Base-by-base conservation (phyloP, 2,329 filamentous ascomycete genomes). In the Grosmannia huntii region DNA sequence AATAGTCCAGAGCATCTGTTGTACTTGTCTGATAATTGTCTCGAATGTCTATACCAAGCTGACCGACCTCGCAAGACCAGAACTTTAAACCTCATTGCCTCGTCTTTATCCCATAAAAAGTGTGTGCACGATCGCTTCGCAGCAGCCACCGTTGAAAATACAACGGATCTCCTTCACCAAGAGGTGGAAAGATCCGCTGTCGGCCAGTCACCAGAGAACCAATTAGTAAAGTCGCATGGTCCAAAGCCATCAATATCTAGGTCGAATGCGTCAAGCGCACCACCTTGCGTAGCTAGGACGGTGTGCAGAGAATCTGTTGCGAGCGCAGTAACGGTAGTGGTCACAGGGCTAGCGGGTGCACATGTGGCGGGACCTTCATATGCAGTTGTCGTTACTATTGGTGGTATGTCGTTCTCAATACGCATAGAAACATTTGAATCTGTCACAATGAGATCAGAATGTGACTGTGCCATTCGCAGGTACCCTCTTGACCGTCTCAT, bases 261-360 rank as follows among this genome's bases (percentile, higher is more conserved):
- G 53, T 70, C 67, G 53, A 70, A 64, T 5, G 65, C 69, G 46
- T 71, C 67, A 9, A 70, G 60, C 0, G 68, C 63, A 27, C 11
- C 16, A 27, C 11, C 16, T 23, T 55, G 53, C 14, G 31, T 14
- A 11, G 12, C 31, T 10, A 25, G 38, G 6, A 41, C 14, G 6
- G 36, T 4, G 23, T 4, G 5, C 14, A 44, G 16, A n/a, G 41
- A 44, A 19, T 1, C 2, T 44, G 41, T 19, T 19, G 41, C 14
- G 16, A 19, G 19, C 19, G 19, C 16, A 44, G 25, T 12, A 25
- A 11, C 12, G 9, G 27, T 6, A 31, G 25, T 5, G 41, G 16
- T 21, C 16, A 38, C 3, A 21, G 55, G 31, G 11, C 16, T 25
- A 27, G 4, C 21, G 21, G 25, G 7, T 5, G 53, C 38, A 11